Conservation (phyloP, 805 yeast genomes). For the Suhomyces pyralidae region DNA sequence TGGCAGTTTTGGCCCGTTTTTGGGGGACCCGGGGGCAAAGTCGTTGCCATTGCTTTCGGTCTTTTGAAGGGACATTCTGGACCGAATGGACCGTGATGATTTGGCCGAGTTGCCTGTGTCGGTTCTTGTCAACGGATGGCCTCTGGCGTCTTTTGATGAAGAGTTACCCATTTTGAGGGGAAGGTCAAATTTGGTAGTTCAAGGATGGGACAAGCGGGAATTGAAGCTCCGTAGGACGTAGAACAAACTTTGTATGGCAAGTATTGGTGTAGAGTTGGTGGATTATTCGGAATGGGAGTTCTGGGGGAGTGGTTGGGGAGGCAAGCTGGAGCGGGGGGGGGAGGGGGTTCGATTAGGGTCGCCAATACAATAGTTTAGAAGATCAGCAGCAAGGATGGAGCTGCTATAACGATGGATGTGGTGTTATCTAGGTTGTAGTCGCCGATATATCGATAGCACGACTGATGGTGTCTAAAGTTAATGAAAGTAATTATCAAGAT, state of each 20-base stretch:
- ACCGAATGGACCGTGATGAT: slow-evolving; percentile 46
- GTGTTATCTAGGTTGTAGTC: background rate
- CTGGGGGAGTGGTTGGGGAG: background rate
- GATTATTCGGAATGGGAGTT: background rate
- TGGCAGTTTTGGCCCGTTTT: slow-evolving; percentile 26
- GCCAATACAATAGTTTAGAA: background rate
- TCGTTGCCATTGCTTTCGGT: slow-evolving; percentile 15
- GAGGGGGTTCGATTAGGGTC: background rate
- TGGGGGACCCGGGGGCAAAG: slow-evolving; percentile 16
- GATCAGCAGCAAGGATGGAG: background rate
- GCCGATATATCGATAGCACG: background rate
- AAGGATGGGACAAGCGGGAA: background rate
- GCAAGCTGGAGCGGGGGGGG: background rate
- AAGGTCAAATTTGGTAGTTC: background rate
- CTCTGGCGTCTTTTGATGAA: slow-evolving; percentile 38
- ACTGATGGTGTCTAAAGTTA: background rate
- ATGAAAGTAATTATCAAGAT: background rate
- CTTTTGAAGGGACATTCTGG: slow-evolving; percentile 27
- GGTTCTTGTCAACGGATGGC: slow-evolving; percentile 49
- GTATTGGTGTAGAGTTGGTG: too few relatives aligned
- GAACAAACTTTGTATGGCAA: background rate
- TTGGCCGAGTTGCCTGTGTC: slow-evolving; percentile 53
- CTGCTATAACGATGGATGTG: background rate
- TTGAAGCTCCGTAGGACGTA: background rate
- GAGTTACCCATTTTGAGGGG: slow-evolving; percentile 47